These are phyloP conservation scores for Fragilaria crotonensis DNA, from an alignment of 108 stramenopile genomes.

Conservation along the genomic window DNA sequence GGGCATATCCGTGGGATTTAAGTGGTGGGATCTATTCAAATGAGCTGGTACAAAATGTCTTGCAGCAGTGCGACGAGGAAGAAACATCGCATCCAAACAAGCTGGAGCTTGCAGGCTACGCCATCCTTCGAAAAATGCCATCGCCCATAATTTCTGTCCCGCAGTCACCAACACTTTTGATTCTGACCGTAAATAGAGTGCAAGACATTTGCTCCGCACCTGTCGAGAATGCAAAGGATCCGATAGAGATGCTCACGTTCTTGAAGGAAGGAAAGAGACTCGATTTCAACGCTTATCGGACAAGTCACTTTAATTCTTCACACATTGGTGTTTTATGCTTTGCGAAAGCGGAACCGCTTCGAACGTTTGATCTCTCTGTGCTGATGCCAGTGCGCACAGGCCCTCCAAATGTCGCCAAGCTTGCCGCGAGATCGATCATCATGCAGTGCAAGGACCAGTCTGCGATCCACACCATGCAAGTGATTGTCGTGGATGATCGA, in stretches of 20 bases:
- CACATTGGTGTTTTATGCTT: constrained; percentile 35
- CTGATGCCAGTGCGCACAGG: constrained; percentile 33
- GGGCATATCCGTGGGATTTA: constrained; percentile 37
- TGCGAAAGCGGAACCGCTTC: not conserved
- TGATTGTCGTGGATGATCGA: constrained; percentile 39
- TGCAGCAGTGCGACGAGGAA: constrained; percentile 7
- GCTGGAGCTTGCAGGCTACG: constrained; percentile 24
- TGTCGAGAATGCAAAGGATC: constrained; percentile 8
- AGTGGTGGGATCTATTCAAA: constrained; percentile 29
- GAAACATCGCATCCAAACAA: constrained; percentile 27
- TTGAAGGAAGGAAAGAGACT: constrained; percentile 9
- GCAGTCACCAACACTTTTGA: constrained; percentile 14
- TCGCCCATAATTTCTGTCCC: constrained; percentile 15
- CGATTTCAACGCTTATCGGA: constrained; percentile 18
- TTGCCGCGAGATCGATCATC: constrained; percentile 24
- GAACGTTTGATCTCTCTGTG: constrained; percentile 15
- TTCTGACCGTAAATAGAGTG: constrained; percentile 36
- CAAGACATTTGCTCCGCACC: constrained; percentile 34
- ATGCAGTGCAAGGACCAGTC: constrained; percentile 19
- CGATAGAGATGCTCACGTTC: constrained; percentile 13
- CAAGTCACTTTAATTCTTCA: constrained; percentile 18
- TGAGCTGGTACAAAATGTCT: constrained; percentile 11
- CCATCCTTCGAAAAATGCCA: not conserved
- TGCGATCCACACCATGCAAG: constrained; percentile 18
- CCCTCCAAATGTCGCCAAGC: constrained; percentile 19